Base-by-base conservation (phyloP, 352 stramenopile genomes). In the Thraustochytrium striatum region DNA sequence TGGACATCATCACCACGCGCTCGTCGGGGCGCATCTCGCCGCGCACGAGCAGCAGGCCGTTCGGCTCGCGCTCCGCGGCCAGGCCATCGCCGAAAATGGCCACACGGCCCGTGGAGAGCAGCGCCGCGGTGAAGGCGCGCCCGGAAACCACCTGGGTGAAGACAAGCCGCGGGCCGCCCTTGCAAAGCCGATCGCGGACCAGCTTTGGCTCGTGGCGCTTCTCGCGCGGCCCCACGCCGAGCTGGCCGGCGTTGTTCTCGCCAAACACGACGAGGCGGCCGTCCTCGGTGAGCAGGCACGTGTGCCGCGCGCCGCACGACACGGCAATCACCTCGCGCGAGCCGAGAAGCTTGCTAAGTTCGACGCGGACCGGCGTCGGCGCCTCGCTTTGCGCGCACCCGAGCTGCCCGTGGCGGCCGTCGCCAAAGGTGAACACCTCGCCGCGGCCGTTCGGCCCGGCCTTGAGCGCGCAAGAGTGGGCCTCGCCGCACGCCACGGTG, bases 231-330 rank as follows among this genome's bases (percentile, higher is more conserved):
- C 7, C 25, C 11, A 30, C 32, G 28, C 70, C 70, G 3, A 80
- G 70, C 50, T 80, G 70, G 41, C 70, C 70, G 7, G 55, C 55
- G n/a, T 21, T 72, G 47, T 80, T 80, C 28, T 7, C 38, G 41
- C 70, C 70, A 47, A 52, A 80, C 19, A 33, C 79, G 32, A 72
- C 28, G 47, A 80, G 57, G 38, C 70, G 53, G 9, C 70, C 70
- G 21, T 36, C 38, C 13, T 57, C 39, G 36, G 70, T 80, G 28
- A 80, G 47, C 13, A 47, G 28, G 1, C n/a, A 69, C 19, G 70
- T 72, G 58, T 80, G 70, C 25, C 52, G 36, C 28, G 70, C 70
- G 47, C 70, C 70, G 36, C 70, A 80, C 28, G 70, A 57, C 8
- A 73, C 70, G 52, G 41, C 52, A 11, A 61, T 75, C 41, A 65